Percentiles rank a stretch among this genome's conserved stretches.
Conservation (phyloP, 345 rosid genomes). For the Bruguiera sexangula region DNA sequence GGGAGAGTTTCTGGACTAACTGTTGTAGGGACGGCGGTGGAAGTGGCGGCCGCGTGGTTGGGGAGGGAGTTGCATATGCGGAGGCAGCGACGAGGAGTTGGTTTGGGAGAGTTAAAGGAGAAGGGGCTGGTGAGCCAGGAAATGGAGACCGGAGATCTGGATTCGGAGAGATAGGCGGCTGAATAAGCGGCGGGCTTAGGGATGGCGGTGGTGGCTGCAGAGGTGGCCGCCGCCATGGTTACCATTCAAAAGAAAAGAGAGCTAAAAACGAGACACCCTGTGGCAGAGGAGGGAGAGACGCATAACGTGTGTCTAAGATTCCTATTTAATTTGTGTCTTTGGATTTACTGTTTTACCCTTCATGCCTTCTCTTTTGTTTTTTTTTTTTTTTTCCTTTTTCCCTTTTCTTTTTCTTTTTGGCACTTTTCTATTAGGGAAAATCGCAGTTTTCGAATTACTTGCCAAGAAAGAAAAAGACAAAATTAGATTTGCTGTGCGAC, state of each 20-base stretch:
- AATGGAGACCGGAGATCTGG: conserved; percentile 23
- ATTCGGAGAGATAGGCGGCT: conserved; percentile 11
- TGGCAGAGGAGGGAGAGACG: background rate
- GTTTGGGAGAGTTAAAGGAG: conserved; percentile 11
- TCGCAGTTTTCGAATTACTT: too few species aligned
- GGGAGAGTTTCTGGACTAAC: conserved; percentile 7
- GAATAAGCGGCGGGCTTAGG: background rate
- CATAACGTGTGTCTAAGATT: background rate
- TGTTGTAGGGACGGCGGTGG: conserved; percentile 17
- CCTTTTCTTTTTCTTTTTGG: too few species aligned
- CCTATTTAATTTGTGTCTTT: background rate
- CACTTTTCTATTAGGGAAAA: too few species aligned
- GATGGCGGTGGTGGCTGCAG: conserved; percentile 12
- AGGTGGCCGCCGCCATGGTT: conserved; percentile 20
- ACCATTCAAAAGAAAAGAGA: background rate
- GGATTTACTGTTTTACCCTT: conserved; percentile 4
- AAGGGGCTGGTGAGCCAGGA: conserved; percentile 31
- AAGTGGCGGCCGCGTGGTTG: conserved; percentile 22
- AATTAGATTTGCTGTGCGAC: too few species aligned
- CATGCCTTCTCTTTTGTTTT: background rate
- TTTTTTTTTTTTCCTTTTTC: background rate
- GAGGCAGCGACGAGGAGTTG: conserved; percentile 29
- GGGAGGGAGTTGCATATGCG: conserved; percentile 30
- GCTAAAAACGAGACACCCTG: background rate
- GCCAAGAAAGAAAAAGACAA: too few species aligned